Percentiles rank a stretch among this genome's conserved stretches.
Evolutionary conservation across 108 stramenopile species (phyloP).

Genomic region (Nitzschia sp.): DNA sequence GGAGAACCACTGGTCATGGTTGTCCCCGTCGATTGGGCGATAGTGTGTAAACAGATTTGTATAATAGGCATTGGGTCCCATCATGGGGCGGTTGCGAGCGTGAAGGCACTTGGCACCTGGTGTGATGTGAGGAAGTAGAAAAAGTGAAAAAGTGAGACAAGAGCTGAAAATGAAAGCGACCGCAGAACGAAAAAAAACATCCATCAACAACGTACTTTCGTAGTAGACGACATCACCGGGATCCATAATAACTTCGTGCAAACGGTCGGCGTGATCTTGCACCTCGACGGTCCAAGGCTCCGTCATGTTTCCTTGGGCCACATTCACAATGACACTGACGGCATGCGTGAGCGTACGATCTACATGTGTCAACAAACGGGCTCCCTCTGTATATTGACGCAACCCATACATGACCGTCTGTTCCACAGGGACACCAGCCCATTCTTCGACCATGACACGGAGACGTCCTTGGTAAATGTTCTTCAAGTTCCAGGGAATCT

Average conservation of each 20-base stretch:
- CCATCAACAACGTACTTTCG: slow-evolving; percentile 59
- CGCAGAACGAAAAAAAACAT: too few species aligned
- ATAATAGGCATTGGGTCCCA: slow-evolving; percentile 45
- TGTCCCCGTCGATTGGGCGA: slow-evolving; percentile 46
- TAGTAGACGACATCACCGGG: slow-evolving; percentile 88
- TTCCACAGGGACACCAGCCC: slow-evolving; percentile 83
- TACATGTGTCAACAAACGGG: slow-evolving; percentile 83
- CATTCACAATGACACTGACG: slow-evolving; percentile 85
- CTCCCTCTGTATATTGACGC: slow-evolving; percentile 83
- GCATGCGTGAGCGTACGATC: slow-evolving; percentile 88
- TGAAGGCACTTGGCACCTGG: slow-evolving; percentile 74
- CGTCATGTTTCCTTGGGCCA: slow-evolving; percentile 79
- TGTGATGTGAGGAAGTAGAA: background rate
- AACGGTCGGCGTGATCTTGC: slow-evolving; percentile 62
- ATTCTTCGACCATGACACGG: slow-evolving; percentile 67
- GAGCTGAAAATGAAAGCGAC: too few species aligned
- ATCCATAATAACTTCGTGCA: slow-evolving; percentile 73
- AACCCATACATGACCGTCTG: slow-evolving; percentile 92
- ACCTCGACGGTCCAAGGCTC: slow-evolving; percentile 84
- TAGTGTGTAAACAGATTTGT: slow-evolving; percentile 92
- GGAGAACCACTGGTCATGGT: slow-evolving; percentile 36
- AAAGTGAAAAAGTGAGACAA: too few species aligned
- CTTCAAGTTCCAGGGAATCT: slow-evolving; percentile 75
- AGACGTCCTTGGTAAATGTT: slow-evolving; percentile 65
- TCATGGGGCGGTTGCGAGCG: slow-evolving; percentile 73